Evolutionary conservation across 2,329 filamentous ascomycete genomes (phyloP), one percentile per base, ranked within the genome.

Genomic region (Colletotrichum simmondsii): DNA sequence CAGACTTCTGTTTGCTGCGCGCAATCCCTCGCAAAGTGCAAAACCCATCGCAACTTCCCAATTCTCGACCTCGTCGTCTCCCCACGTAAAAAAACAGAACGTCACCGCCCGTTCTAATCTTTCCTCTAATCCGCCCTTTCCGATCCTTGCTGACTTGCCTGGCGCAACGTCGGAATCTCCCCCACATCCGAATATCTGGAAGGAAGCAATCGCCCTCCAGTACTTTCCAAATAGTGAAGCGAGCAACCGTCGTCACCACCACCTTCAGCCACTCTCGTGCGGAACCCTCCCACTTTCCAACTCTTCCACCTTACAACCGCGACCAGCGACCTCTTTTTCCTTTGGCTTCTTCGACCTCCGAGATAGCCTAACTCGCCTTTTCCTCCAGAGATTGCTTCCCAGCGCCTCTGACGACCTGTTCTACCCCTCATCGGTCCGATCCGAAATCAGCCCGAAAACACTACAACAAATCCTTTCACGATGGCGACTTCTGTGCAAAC

Each of bases 401-500:
- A 66, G 68, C 68, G 54, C n/a, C 68, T 71, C 66, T 67, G 42
- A 49, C 42, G 7, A 58, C 59, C 56, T 56, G 24, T 24, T 58
- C 49, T 53, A 65, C 68, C 62, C 57, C 69, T 68, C 62, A 63
- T 57, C 54, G 60, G 61, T n/a, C 35, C 71, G 66, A 71, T 30
- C 67, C 42, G 42, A 42, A 65, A 37, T 24, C 70, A 57, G 24
- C 57, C 46, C 46, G 46, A 63, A 37, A 52, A 52, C 37, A 72
- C 42, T 57, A 74, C 60, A 65, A 71, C 65, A 71, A 65, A 54
- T 37, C 65, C 49, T 5, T 70, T 49, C 77, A 81, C 72, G 72
- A 85, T 85, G 83, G 82, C 83, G 73, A 77, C 81, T 60, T 71
- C 77, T 62, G 79, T 79, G 56, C 68, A 73, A 71, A 71, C 71